Evolutionary conservation across 2,329 filamentous ascomycete species (phyloP).

Genomic region (Claviceps purpurea): DNA sequence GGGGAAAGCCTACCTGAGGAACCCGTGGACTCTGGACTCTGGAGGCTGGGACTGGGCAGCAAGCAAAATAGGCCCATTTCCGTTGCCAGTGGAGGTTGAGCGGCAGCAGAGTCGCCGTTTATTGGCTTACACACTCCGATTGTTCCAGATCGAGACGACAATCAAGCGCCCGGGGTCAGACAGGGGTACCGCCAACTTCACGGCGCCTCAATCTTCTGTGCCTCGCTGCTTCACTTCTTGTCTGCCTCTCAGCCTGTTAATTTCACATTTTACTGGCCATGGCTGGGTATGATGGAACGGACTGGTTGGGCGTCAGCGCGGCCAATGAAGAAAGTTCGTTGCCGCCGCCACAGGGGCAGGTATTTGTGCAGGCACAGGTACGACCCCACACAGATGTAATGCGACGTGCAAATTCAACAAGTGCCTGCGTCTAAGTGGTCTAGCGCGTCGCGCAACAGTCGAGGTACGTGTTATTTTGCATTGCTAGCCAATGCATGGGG

Average conservation of each 20-base stretch:
- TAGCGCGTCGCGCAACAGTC: conserved; percentile 1
- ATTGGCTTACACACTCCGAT: too few relatives aligned
- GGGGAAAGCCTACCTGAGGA: too few relatives aligned
- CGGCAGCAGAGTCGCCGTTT: too few relatives aligned
- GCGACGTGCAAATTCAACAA: neutral
- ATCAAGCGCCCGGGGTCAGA: too few relatives aligned
- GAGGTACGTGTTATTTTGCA: conserved; percentile 1
- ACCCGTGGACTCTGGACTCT: too few relatives aligned
- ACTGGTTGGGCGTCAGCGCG: neutral
- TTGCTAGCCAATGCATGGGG: neutral
- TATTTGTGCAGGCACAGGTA: neutral
- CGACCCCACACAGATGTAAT: neutral
- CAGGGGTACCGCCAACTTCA: too few relatives aligned
- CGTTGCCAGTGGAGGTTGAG: too few relatives aligned
- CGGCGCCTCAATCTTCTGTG: neutral
- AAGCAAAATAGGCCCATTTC: too few relatives aligned
- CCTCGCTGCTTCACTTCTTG: neutral
- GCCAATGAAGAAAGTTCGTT: conserved; percentile 6
- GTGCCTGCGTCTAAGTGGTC: neutral
- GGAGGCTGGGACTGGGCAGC: too few relatives aligned
- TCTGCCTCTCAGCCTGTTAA: too few relatives aligned
- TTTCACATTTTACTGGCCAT: neutral
- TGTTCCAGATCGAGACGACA: too few relatives aligned
- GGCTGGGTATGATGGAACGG: conserved; percentile 4
- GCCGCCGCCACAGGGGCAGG: neutral